phyloP scores from a whole-genome alignment of 768 basidiomycete genomes.

The Tricholoma sp. region DNA sequence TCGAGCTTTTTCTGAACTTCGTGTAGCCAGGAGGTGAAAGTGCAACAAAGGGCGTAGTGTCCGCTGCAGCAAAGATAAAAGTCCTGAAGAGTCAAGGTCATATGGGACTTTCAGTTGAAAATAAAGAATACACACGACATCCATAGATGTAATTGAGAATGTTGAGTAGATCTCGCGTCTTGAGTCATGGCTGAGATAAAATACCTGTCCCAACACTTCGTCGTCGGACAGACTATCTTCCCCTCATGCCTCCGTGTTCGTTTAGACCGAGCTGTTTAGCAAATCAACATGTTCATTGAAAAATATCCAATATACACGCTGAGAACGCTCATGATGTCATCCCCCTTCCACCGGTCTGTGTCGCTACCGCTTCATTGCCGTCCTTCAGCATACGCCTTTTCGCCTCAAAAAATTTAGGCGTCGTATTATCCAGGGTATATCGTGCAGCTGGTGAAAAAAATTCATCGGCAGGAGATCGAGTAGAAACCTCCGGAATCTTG shows the following conservation, averaged over 20 bases:
- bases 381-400: constrained; percentile 27
- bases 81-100: constrained; percentile 9
- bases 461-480: constrained; percentile 23
- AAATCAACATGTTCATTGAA: not conserved
- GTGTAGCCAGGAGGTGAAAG: constrained; percentile 27
- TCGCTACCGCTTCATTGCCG: constrained; percentile 22
- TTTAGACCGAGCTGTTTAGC: constrained; percentile 20
- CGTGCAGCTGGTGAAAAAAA: constrained; percentile 19
- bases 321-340: constrained; percentile 25
- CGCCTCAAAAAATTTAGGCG: constrained; percentile 24
- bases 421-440: constrained; percentile 27
- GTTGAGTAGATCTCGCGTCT: too few relatives aligned
- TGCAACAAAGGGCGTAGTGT: constrained; percentile 37
- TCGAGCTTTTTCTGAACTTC: constrained; percentile 28
- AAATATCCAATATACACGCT: constrained; percentile 3
- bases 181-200: too few relatives aligned
- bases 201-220: constrained; percentile 30
- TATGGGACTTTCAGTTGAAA: not conserved
- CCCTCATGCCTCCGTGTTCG: constrained; percentile 24
- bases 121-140: constrained; percentile 4
- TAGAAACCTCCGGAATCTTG: constrained; percentile 15
- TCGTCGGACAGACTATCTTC: constrained; percentile 26
- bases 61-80: constrained; percentile 32
- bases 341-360: constrained; percentile 24
- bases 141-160: not conserved